A percentile compares a stretch with the other conserved stretches of the same genome.
Conservation (phyloP, 805 yeast species). For the Tetrapisispora pingtungensis region DNA sequence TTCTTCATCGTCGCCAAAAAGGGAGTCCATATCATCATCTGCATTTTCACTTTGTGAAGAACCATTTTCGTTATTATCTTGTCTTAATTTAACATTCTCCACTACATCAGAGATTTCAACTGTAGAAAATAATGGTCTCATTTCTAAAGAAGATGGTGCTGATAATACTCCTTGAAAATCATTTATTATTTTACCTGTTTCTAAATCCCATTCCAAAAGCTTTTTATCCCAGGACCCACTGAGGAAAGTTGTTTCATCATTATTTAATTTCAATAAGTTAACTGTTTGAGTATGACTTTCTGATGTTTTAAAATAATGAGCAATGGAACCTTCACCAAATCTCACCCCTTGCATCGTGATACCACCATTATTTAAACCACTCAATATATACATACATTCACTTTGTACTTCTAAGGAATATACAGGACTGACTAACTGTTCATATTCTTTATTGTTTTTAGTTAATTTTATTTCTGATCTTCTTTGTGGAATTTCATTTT, state of each 20-base stretch:
- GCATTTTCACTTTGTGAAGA: conserved; percentile 12
- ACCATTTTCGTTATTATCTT: conserved; percentile 25
- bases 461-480: conserved; percentile 30
- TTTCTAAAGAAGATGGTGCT: conserved; percentile 68
- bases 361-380: conserved; percentile 81
- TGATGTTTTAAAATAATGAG: conserved; percentile 55
- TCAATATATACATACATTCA: conserved; percentile 72
- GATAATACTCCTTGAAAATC: conserved; percentile 54
- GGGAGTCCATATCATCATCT: conserved; percentile 43
- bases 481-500: conserved; percentile 80
- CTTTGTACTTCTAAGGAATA: conserved; percentile 77
- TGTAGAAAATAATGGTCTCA: conserved; percentile 48
- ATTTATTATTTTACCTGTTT: conserved; percentile 48
- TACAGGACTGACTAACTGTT: conserved; percentile 70
- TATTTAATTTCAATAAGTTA: conserved; percentile 56
- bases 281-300: conserved; percentile 61
- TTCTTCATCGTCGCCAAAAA: conserved; percentile 51
- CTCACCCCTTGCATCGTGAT: conserved; percentile 75
- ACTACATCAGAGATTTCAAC: conserved; percentile 29
- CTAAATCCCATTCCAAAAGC: conserved; percentile 75
- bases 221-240: conserved; percentile 89
- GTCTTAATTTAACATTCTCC: conserved; percentile 8
- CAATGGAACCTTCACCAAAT: conserved; percentile 70
- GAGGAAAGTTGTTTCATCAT: conserved; percentile 50
- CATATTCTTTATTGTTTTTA: conserved; percentile 31